Conservation (phyloP, 75 land plant genomes). For the Ceratopteris richardii region DNA sequence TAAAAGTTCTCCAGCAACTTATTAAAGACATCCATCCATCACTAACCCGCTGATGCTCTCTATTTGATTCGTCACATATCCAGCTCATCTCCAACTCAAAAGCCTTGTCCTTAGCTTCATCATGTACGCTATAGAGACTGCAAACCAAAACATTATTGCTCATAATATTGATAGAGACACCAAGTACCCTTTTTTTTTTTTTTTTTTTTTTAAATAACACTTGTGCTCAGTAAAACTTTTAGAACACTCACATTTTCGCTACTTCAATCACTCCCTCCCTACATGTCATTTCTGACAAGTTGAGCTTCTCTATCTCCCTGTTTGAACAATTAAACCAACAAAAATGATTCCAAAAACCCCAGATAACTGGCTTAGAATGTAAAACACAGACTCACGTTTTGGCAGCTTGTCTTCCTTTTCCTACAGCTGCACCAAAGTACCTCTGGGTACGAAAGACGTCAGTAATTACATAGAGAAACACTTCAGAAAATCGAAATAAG, state of each 20-base stretch:
- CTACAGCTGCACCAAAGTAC: slow-evolving; percentile 96
- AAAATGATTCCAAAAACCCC: background rate
- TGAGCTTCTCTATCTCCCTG: slow-evolving; percentile 96
- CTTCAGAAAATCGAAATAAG: no score
- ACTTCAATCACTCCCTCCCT: slow-evolving; percentile 87
- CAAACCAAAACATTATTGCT: no score
- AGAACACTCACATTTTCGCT: slow-evolving; percentile 96
- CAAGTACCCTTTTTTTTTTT: no score
- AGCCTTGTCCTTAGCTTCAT: slow-evolving; percentile 95
- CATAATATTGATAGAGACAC: no score
- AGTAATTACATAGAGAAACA: no score
- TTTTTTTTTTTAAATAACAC: no score
- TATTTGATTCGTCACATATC: slow-evolving; percentile 91
- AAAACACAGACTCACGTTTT: slow-evolving; percentile 65
- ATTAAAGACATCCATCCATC: background rate
- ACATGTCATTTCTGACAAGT: slow-evolving; percentile 93
- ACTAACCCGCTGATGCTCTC: slow-evolving; percentile 70
- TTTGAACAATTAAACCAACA: background rate
- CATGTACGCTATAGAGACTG: slow-evolving; percentile 80
- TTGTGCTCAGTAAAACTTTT: no score
- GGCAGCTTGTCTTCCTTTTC: slow-evolving; percentile 98
- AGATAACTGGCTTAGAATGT: no score
- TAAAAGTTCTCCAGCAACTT: no score
- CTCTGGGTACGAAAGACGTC: slow-evolving; percentile 49
- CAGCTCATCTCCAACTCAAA: slow-evolving; percentile 94